phyloP scores from a whole-genome alignment of 2,329 filamentous ascomycete species.

The Beauveria australis region DNA sequence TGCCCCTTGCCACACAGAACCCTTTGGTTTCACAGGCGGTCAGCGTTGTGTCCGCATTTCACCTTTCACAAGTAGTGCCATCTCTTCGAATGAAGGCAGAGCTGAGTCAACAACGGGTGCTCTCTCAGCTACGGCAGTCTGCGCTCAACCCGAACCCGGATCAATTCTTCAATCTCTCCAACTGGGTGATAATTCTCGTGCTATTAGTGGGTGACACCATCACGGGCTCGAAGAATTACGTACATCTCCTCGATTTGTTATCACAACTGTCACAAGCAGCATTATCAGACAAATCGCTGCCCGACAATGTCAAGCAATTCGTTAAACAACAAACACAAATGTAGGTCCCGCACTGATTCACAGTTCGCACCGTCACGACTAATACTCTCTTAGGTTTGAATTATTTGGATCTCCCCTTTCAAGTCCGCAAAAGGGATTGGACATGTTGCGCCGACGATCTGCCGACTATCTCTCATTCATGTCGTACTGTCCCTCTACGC shows the following conservation, averaged over 20 bases:
- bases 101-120: slow-evolving; percentile 26
- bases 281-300: slow-evolving; percentile 15
- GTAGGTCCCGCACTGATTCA: slow-evolving; percentile 11
- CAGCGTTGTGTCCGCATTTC: slow-evolving; percentile 30
- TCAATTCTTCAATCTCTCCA: slow-evolving; percentile 28
- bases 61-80: slow-evolving; percentile 25
- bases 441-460: slow-evolving; percentile 15
- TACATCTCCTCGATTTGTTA: slow-evolving; percentile 28
- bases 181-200: slow-evolving; percentile 29
- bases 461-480: slow-evolving; percentile 22
- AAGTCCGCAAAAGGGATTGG: slow-evolving; percentile 20
- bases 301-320: slow-evolving; percentile 17
- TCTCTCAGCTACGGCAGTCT: slow-evolving; percentile 25
- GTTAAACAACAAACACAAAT: slow-evolving; percentile 25
- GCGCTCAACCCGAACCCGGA: slow-evolving; percentile 20
- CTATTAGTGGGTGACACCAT: slow-evolving; percentile 33
- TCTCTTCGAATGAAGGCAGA: slow-evolving; percentile 24
- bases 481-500: slow-evolving; percentile 12
- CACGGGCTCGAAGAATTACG: slow-evolving; percentile 30
- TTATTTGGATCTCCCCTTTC: slow-evolving; percentile 22
- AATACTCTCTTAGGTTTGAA: slow-evolving; percentile 19
- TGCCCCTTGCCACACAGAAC: slow-evolving; percentile 31
- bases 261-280: slow-evolving; percentile 20
- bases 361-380: neutral
- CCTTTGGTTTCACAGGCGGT: slow-evolving; percentile 27